Conservation (phyloP, 2,329 filamentous ascomycete genomes). For the Myriosclerotinia curreyana region DNA sequence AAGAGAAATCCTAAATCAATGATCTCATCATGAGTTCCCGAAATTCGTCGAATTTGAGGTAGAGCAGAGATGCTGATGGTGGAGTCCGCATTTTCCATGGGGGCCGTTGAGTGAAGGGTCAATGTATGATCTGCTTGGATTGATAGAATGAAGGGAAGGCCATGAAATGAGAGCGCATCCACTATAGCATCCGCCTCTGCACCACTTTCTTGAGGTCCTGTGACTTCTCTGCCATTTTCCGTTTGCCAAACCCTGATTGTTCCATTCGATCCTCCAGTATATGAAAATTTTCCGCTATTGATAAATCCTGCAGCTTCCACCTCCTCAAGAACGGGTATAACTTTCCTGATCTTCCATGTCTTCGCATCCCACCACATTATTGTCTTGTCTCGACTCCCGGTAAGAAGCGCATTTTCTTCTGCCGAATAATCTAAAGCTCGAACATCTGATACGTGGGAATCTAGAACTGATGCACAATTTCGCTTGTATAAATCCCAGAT, state of each 20-base stretch:
- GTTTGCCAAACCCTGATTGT: constrained; percentile 81
- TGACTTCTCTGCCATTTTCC: constrained; percentile 73
- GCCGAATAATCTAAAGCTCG: constrained; percentile 78
- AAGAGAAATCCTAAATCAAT: constrained; percentile 90
- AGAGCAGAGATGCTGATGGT: constrained; percentile 41
- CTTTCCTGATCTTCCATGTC: constrained; percentile 78
- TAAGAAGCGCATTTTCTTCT: constrained; percentile 71
- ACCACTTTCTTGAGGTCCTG: constrained; percentile 63
- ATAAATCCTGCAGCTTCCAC: constrained; percentile 83
- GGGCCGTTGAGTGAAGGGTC: constrained; percentile 62
- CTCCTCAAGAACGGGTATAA: constrained; percentile 80
- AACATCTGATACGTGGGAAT: constrained; percentile 95
- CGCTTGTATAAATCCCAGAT: constrained; percentile 90
- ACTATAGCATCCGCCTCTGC: constrained; percentile 66
- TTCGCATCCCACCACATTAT: constrained; percentile 85
- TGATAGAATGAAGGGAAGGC: constrained; percentile 69
- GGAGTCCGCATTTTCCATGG: constrained; percentile 42
- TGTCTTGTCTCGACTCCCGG: constrained; percentile 88
- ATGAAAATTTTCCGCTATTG: constrained; percentile 66
- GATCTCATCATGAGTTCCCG: constrained; percentile 95
- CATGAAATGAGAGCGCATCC: constrained; percentile 63
- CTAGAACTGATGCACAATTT: constrained; percentile 72
- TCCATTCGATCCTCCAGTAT: constrained; percentile 81
- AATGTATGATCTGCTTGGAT: constrained; percentile 89
- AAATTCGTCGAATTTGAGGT: constrained; percentile 67